Percentiles rank a stretch among this genome's conserved stretches.
phyloP scores from a whole-genome alignment of 352 stramenopile species.

The Phytophthora cryptogea region DNA sequence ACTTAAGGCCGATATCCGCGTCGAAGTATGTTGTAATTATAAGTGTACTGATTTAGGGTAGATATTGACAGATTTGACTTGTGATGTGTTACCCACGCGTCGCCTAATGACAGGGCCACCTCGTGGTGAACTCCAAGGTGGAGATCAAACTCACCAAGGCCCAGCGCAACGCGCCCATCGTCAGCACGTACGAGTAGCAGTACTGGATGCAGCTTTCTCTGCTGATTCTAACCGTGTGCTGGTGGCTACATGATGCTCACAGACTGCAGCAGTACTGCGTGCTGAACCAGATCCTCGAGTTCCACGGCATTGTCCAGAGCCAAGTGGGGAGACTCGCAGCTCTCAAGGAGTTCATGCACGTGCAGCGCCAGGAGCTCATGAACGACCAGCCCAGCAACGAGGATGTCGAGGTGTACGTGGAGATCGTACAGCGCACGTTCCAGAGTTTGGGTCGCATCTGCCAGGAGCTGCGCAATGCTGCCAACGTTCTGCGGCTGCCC shows the following conservation, averaged over 20 bases:
- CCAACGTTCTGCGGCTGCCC: slow-evolving; percentile 73
- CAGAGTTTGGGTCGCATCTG: slow-evolving; percentile 59
- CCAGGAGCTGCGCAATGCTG: slow-evolving; percentile 68
- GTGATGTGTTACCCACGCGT: slow-evolving; percentile 20
- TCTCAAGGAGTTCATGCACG: slow-evolving; percentile 56
- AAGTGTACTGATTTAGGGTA: slow-evolving; percentile 15
- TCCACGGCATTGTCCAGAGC: slow-evolving; percentile 68
- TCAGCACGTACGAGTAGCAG: slow-evolving; percentile 45
- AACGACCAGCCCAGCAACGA: slow-evolving; percentile 43
- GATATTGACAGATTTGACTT: slow-evolving; percentile 3
- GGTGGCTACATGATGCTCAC: background rate
- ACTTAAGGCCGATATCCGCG: slow-evolving; percentile 72
- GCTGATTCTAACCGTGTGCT: slow-evolving; percentile 12
- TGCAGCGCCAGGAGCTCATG: slow-evolving; percentile 46
- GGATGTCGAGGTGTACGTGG: slow-evolving; percentile 61
- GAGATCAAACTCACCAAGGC: slow-evolving; percentile 71
- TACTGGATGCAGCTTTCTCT: background rate
- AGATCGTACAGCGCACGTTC: slow-evolving; percentile 54
- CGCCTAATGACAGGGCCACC: slow-evolving; percentile 52
- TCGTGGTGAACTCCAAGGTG: slow-evolving; percentile 74
- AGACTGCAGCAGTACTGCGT: slow-evolving; percentile 85
- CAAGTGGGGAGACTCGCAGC: slow-evolving; percentile 53
- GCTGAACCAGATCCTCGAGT: slow-evolving; percentile 86
- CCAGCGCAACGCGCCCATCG: slow-evolving; percentile 53
- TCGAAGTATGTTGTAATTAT: slow-evolving; percentile 46